These are phyloP conservation scores for Filobasidium wieringae DNA, from an alignment of 768 basidiomycete species.

Conservation along the genomic window DNA sequence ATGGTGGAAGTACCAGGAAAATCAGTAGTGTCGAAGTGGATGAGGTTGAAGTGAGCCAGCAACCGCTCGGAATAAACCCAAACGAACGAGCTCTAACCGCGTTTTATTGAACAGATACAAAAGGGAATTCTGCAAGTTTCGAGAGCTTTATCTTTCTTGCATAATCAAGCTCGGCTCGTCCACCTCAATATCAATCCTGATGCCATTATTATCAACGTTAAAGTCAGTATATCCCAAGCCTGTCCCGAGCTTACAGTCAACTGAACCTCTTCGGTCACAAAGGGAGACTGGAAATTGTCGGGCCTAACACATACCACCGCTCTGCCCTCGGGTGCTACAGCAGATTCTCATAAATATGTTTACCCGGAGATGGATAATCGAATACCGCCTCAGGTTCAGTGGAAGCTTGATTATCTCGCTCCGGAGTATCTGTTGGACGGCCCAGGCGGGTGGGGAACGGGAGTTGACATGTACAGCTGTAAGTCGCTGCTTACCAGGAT, in stretches of 20 bases:
- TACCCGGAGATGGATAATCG: slow-evolving; percentile 78
- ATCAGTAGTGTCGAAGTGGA: slow-evolving; percentile 57
- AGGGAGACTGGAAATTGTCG: slow-evolving; percentile 98
- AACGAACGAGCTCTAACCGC: not conserved
- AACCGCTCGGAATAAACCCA: not conserved
- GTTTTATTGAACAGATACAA: slow-evolving; percentile 65
- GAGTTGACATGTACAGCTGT: not conserved
- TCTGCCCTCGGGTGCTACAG: not conserved
- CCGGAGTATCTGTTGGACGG: slow-evolving; percentile 84
- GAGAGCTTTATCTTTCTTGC: slow-evolving; percentile 57
- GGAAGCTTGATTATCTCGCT: slow-evolving; percentile 94
- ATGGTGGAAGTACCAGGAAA: not conserved
- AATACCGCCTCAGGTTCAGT: slow-evolving; percentile 67
- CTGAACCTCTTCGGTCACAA: not conserved
- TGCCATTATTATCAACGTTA: slow-evolving; percentile 74
- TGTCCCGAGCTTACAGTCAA: too few relatives aligned
- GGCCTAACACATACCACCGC: slow-evolving; percentile 45
- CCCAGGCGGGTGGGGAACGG: slow-evolving; percentile 45
- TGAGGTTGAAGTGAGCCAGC: slow-evolving; percentile 69
- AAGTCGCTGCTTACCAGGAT: not conserved
- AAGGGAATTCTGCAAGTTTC: slow-evolving; percentile 83
- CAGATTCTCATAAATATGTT: slow-evolving; percentile 57
- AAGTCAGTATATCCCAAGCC: slow-evolving; percentile 43
- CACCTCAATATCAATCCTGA: slow-evolving; percentile 84
- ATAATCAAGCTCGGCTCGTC: slow-evolving; percentile 79